Percentiles rank a stretch among this genome's conserved stretches.
Conservation (phyloP, 75 land plant genomes). For the Selaginella tamariscina region DNA sequence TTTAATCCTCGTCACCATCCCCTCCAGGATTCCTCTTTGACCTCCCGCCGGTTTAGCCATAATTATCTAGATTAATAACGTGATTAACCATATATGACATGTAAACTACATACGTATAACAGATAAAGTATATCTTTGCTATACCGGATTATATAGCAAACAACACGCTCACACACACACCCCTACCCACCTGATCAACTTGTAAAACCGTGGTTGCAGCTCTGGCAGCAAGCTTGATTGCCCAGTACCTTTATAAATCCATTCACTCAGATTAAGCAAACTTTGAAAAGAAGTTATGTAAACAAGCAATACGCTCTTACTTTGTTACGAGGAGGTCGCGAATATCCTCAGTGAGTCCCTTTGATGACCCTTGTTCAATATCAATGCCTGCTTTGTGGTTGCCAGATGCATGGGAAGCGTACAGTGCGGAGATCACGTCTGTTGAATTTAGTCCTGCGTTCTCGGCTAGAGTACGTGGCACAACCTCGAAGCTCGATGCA, state of each 20-base stretch:
- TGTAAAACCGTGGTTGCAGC: conserved; percentile 96
- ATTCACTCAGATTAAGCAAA: neutral
- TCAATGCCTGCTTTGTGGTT: conserved; percentile 76
- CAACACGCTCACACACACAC: no score
- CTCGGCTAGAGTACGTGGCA: conserved; percentile 82
- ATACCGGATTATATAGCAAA: no score
- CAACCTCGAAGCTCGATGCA: conserved; percentile 93
- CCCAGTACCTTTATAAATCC: conserved; percentile 14
- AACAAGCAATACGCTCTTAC: no score
- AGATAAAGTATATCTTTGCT: conserved; percentile 8
- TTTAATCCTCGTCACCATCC: conserved; percentile 67
- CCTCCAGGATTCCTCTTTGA: conserved; percentile 40
- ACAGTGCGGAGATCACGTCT: conserved; percentile 84
- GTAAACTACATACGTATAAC: neutral
- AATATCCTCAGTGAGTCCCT: conserved; percentile 36
- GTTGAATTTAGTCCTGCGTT: conserved; percentile 95
- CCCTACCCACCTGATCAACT: conserved; percentile 98
- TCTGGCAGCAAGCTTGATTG: conserved; percentile 85
- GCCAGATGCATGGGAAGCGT: conserved; percentile 90
- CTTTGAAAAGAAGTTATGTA: neutral
- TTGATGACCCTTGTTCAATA: conserved; percentile 54
- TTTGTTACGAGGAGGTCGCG: conserved; percentile 91
- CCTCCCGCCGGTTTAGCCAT: conserved; percentile 99
- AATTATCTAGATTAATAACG: conserved; percentile 47
- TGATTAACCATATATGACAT: neutral